Evolutionary conservation across 805 yeast genomes (phyloP).

Genomic region (Candida krabiensis): DNA sequence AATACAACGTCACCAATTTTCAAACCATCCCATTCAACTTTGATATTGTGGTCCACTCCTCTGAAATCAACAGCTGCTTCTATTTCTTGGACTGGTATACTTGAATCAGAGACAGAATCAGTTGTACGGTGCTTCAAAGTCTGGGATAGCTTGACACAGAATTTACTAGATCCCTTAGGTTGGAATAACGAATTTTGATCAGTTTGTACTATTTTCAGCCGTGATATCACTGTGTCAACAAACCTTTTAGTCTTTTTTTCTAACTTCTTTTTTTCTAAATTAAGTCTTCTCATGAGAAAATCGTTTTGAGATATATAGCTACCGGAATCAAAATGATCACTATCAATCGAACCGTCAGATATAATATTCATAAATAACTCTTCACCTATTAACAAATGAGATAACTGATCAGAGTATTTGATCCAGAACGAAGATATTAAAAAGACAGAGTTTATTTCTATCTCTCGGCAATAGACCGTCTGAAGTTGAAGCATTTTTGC

Average conservation of each 20-base stretch:
- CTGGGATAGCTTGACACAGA: conserved; percentile 4
- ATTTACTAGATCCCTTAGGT: conserved; percentile 13
- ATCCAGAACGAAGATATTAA: conserved; percentile 18
- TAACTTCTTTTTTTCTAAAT: not conserved
- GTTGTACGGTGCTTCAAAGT: conserved; percentile 2
- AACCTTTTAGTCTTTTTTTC: not conserved
- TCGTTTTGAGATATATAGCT: conserved; percentile 12
- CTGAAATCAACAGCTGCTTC: conserved; percentile 11
- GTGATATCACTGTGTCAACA: not conserved
- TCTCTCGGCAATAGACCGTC: conserved; percentile 4
- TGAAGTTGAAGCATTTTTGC: conserved; percentile 3
- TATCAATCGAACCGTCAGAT: not conserved
- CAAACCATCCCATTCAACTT: conserved; percentile 12
- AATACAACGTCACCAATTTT: conserved; percentile 3
- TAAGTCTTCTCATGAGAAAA: conserved; percentile 3
- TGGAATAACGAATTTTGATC: too few species aligned
- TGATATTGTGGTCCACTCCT: conserved; percentile 5
- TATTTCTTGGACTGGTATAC: too few species aligned
- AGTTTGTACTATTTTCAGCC: conserved; percentile 2
- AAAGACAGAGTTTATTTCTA: conserved; percentile 9
- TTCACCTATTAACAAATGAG: not conserved
- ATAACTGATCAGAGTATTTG: conserved; percentile 9
- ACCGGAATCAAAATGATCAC: not conserved
- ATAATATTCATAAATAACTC: not conserved
- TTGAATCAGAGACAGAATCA: too few species aligned